These are phyloP conservation scores for Saturnispora zaruensis DNA, from an alignment of 805 yeast genomes.

Conservation along the genomic window DNA sequence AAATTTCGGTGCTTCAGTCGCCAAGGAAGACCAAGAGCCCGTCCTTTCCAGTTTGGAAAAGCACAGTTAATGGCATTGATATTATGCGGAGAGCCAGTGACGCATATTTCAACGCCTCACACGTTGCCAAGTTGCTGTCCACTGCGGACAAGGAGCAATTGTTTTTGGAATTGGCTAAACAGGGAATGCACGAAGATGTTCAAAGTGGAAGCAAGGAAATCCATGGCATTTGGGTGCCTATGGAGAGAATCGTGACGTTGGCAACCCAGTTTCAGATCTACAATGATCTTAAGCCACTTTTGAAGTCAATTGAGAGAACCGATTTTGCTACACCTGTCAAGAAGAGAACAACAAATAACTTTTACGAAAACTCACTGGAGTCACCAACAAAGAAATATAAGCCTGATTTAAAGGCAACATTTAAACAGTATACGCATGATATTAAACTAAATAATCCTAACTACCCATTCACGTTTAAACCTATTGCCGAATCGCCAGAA, in stretches of 20 bases:
- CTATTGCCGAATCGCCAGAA: constrained; percentile 27
- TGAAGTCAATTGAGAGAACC: constrained; percentile 31
- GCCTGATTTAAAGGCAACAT: not conserved
- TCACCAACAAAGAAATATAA: constrained; percentile 8
- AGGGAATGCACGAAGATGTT: constrained; percentile 60
- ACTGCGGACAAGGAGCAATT: not conserved
- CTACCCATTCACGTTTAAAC: constrained; percentile 41
- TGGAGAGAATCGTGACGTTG: constrained; percentile 47
- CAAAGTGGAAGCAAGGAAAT: constrained; percentile 71
- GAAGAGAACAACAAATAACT: constrained; percentile 3
- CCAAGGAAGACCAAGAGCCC: not conserved
- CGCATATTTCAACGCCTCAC: constrained; percentile 65
- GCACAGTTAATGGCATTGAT: constrained; percentile 51
- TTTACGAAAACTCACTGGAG: not conserved
- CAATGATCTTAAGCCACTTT: constrained; percentile 44
- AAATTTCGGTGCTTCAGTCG: constrained; percentile 1
- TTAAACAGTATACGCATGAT: constrained; percentile 25
- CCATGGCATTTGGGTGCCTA: constrained; percentile 72
- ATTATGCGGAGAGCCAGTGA: constrained; percentile 60
- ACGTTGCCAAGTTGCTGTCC: constrained; percentile 59
- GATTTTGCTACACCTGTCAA: constrained; percentile 3
- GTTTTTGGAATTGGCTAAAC: not conserved
- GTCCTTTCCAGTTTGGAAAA: constrained; percentile 46
- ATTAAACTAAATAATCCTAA: constrained; percentile 33
- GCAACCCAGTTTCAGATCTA: constrained; percentile 41